A percentile compares a stretch with the other conserved stretches of the same genome.
phyloP scores from a whole-genome alignment of 2,329 filamentous ascomycete genomes.

The Curvularia spicifera region DNA sequence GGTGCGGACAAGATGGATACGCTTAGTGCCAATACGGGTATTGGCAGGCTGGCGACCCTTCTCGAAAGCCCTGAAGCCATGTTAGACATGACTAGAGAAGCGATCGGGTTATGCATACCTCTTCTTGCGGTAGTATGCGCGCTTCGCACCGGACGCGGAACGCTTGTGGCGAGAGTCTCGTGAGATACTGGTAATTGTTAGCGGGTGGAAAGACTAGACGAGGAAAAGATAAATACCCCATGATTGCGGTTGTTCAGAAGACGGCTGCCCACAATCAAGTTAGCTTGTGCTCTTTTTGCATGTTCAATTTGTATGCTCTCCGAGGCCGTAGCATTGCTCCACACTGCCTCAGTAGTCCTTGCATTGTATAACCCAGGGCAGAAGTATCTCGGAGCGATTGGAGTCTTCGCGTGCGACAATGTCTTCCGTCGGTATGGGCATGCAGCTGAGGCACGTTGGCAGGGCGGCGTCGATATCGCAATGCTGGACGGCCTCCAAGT shows the following conservation, averaged over 20 bases:
- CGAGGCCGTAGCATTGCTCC: constrained; percentile 24
- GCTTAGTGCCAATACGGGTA: constrained; percentile 98
- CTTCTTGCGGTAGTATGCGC: constrained; percentile 65
- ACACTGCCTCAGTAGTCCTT: constrained; percentile 6
- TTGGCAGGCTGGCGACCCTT: constrained; percentile 98
- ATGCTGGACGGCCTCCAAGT: constrained; percentile 21
- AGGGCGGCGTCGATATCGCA: constrained; percentile 27
- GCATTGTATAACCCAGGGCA: constrained; percentile 12
- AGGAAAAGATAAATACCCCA: constrained; percentile 54
- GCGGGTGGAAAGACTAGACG: constrained; percentile 25
- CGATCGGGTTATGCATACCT: constrained; percentile 65
- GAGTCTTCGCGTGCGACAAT: constrained; percentile 31
- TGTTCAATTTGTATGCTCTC: neutral
- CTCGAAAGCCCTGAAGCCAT: constrained; percentile 96
- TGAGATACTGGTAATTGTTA: constrained; percentile 77
- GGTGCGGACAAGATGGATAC: constrained; percentile 95
- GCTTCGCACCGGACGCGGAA: constrained; percentile 96
- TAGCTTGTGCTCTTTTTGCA: constrained; percentile 32
- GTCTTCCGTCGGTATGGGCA: constrained; percentile 26
- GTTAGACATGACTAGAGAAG: constrained; percentile 70
- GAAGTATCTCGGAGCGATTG: constrained; percentile 23
- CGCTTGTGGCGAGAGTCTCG: constrained; percentile 99
- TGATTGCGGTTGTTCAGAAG: constrained; percentile 59
- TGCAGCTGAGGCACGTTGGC: constrained; percentile 15
- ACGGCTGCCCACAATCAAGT: constrained; percentile 42